Evolutionary conservation across 2,329 filamentous ascomycete species (phyloP), one percentile per base, ranked within the genome.

Genomic region (Trichoderma polysporum): DNA sequence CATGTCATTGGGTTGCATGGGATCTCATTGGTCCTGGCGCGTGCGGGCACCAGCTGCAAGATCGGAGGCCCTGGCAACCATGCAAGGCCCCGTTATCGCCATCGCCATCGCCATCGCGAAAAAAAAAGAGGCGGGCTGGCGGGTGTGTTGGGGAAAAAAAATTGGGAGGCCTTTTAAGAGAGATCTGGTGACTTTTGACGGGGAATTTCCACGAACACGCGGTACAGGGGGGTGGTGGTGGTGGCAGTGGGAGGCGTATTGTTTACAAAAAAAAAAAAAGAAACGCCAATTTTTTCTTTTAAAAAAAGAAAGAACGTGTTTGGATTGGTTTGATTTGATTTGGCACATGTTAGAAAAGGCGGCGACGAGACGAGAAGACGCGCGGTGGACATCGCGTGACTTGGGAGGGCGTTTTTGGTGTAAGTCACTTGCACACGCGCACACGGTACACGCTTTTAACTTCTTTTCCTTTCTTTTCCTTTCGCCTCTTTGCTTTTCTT

Each of bases 351-450:
- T n/a, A n/a, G n/a, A n/a, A n/a, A n/a, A n/a, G n/a, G n/a, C n/a
- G n/a, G n/a, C n/a, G n/a, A n/a, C n/a, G n/a, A 45, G 37, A 45
- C 33, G 33, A 35, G 33, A 19, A 50, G 13, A 25, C 58, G 58
- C 59, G 59, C 59, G 59, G 33, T 41, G 58, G 22, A 5, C 10
- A 9, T 39, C 59, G 59, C 49, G 59, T 63, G 59, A 63, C 59
- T 63, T 39, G 25, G 9, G 47, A 19, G 22, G 31, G 59, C 33
- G 59, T 50, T 52, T 29, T 41, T 17, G 22, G 5, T 31, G 17
- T 17, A 4, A 31, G 22, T 31, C 7, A n/a, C 15, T 45, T 25
- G n/a, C 31, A 13, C 59, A 63, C 59, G 49, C 59, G 59, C n/a
- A 63, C 59, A 45, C 59, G 59, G 49, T 31, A 63, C 59, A 53